These are phyloP conservation scores for Trichoderma semiorbis DNA, from an alignment of 2,329 filamentous ascomycete species.

Conservation along the genomic window DNA sequence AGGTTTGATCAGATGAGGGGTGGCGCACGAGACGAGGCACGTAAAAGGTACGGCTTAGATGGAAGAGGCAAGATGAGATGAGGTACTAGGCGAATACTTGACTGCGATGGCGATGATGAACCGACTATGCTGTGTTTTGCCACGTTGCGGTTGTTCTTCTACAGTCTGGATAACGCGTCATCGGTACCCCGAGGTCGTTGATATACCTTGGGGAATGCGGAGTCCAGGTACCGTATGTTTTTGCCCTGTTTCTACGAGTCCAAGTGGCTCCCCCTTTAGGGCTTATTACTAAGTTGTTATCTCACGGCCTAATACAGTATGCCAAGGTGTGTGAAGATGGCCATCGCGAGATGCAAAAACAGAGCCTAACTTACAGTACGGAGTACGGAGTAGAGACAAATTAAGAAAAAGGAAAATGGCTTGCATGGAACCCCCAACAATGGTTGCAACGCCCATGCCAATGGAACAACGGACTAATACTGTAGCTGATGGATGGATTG, in stretches of 20 bases:
- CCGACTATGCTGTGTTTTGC: not conserved
- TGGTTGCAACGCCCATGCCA: not conserved
- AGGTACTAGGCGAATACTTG: not conserved
- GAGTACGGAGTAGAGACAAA: not conserved
- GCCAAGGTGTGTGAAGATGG: not conserved
- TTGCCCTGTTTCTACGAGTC: not conserved
- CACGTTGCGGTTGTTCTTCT: not conserved
- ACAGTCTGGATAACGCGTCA: constrained; percentile 3
- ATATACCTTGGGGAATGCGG: not conserved
- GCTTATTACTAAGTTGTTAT: not conserved
- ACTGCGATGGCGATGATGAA: not conserved
- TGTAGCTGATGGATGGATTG: not conserved
- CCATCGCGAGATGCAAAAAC: not conserved
- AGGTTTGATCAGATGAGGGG: not conserved
- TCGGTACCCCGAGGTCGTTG: not conserved
- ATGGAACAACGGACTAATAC: not conserved
- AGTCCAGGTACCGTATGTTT: not conserved
- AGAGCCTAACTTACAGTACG: not conserved
- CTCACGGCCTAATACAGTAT: not conserved
- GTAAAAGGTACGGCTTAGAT: constrained; percentile 4
- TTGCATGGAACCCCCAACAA: not conserved
- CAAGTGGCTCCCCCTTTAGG: not conserved
- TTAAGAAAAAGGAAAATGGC: not conserved
- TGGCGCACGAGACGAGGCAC: constrained; percentile 10
- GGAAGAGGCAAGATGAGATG: not conserved